A percentile compares a stretch with the other conserved stretches of the same genome.
Conservation (phyloP, 2,329 filamentous ascomycete species). For the Penicillium occitanis region DNA sequence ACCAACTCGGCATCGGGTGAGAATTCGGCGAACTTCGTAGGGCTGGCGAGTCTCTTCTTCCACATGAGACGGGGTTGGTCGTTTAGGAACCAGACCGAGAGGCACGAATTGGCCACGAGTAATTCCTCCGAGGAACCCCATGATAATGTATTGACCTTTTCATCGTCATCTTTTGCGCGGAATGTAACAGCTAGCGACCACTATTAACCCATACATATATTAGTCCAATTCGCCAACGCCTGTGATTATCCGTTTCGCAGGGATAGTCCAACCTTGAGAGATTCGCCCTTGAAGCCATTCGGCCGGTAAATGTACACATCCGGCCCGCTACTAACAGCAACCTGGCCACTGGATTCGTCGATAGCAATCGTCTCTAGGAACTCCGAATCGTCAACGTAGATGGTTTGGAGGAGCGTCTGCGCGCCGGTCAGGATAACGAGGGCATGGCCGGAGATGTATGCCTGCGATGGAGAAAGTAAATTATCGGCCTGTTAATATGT, state of each 20-base stretch:
- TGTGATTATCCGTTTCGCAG: not conserved
- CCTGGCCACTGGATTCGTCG: slow-evolving; percentile 79
- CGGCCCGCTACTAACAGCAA: slow-evolving; percentile 69
- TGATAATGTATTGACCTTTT: slow-evolving; percentile 63
- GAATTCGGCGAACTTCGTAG: slow-evolving; percentile 71
- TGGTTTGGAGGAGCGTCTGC: slow-evolving; percentile 77
- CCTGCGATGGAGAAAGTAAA: slow-evolving; percentile 49
- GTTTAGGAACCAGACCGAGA: slow-evolving; percentile 68
- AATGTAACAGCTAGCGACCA: slow-evolving; percentile 60
- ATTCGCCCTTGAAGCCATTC: slow-evolving; percentile 66
- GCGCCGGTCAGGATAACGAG: slow-evolving; percentile 78
- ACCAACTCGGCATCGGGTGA: slow-evolving; percentile 87
- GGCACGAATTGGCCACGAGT: slow-evolving; percentile 67
- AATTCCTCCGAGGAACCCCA: slow-evolving; percentile 89
- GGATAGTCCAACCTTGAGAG: slow-evolving; percentile 62
- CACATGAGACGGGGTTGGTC: slow-evolving; percentile 58
- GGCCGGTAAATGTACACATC: slow-evolving; percentile 77
- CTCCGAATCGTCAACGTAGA: slow-evolving; percentile 74
- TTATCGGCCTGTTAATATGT: not conserved
- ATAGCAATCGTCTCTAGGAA: slow-evolving; percentile 75
- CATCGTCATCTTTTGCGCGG: slow-evolving; percentile 45
- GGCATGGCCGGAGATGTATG: slow-evolving; percentile 86
- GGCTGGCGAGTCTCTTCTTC: slow-evolving; percentile 71
- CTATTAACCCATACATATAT: slow-evolving; percentile 31
- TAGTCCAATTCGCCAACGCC: not conserved